Base-by-base conservation (phyloP, 1,284 basidiomycete species). In the Singerocomus inundabilis region DNA sequence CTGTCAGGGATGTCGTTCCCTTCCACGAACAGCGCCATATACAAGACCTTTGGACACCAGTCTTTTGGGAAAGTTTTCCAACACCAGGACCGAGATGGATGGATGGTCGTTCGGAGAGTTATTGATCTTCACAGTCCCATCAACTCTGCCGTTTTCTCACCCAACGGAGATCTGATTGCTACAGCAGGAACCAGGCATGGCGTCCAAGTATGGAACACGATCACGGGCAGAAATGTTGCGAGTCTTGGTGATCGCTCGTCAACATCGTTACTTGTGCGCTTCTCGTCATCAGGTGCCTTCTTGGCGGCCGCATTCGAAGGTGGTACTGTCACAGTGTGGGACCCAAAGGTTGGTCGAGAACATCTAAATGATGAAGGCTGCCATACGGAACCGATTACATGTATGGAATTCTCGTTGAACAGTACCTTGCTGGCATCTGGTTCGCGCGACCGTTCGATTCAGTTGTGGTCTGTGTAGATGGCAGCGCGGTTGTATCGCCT, bases 151-250 rank as follows among this genome's bases (percentile, higher is more conserved):
- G 47, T 34, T 1, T 60, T 66, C 50, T 66, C 62, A 3, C 55
- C 55, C 5, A 26, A 35, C 13, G 39, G 37, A 1, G 30, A 51
- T 5, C 10, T 50, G 26, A 45, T 64, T 3, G 59, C 61, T 5
- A 58, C 60, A 0, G 63, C 55, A 0, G 48, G 55, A 2, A 45
- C 12, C 0, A 54, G 48, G 24, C 52, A 60, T 10, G 59, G 57
- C 2, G 54, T 66, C 18, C 59, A 62, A n/a, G 10, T 66, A 10
- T 63, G 61, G 61, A 58, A 53, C 12, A 18, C 49, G 7, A 26
- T 55, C 33, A 63, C 59, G 1, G 63, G 57, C 2, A 42, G 42
- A 21, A 63, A 63, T 16, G 21, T 63, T 0, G 61, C 59, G 4
- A 61, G 53, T 29, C 33, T 63, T 8, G 63, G 59, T 24, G 51